A percentile compares a stretch with the other conserved stretches of the same genome.
Evolutionary conservation across 345 rosid species (phyloP).

Genomic region (Hibiscus syriacus): DNA sequence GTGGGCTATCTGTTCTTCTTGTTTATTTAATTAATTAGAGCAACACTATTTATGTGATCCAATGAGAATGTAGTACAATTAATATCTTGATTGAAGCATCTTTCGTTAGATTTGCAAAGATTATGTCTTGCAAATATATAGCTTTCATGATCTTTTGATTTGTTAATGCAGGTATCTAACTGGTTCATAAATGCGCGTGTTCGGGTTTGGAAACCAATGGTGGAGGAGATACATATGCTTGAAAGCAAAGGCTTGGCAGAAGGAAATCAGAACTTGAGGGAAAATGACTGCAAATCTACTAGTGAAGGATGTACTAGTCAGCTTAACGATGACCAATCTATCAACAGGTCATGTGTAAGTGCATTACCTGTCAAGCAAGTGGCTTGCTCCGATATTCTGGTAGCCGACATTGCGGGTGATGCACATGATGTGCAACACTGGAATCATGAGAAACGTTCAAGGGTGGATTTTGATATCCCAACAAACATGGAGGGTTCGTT

Average conservation of each 20-base stretch:
- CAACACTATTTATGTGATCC: slow-evolving; percentile 1
- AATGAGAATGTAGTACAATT: background rate
- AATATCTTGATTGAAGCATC: background rate
- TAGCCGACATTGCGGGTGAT: slow-evolving; percentile 11
- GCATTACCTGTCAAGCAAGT: slow-evolving; percentile 19
- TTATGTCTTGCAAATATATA: background rate
- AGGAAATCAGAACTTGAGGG: slow-evolving; percentile 16
- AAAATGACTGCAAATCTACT: slow-evolving; percentile 11
- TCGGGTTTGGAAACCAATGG: slow-evolving; percentile 65
- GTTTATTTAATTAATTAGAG: background rate
- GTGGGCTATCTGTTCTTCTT: slow-evolving; percentile 16
- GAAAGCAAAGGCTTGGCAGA: slow-evolving; percentile 36
- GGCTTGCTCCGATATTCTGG: slow-evolving; percentile 17
- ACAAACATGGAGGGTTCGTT: slow-evolving; percentile 29
- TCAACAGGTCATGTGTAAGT: no score
- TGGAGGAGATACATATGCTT: slow-evolving; percentile 56
- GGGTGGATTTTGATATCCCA: slow-evolving; percentile 28
- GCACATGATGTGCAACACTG: slow-evolving; percentile 15
- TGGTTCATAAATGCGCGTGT: slow-evolving; percentile 67
- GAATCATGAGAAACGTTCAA: slow-evolving; percentile 39
- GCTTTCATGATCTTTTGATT: background rate
- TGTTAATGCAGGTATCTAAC: slow-evolving; percentile 41
- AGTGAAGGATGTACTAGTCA: slow-evolving; percentile 18
- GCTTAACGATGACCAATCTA: slow-evolving; percentile 15
- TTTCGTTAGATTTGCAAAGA: background rate